These are phyloP conservation scores for Globisporangium camurandrum DNA, from an alignment of 352 stramenopile species.

Conservation along the genomic window DNA sequence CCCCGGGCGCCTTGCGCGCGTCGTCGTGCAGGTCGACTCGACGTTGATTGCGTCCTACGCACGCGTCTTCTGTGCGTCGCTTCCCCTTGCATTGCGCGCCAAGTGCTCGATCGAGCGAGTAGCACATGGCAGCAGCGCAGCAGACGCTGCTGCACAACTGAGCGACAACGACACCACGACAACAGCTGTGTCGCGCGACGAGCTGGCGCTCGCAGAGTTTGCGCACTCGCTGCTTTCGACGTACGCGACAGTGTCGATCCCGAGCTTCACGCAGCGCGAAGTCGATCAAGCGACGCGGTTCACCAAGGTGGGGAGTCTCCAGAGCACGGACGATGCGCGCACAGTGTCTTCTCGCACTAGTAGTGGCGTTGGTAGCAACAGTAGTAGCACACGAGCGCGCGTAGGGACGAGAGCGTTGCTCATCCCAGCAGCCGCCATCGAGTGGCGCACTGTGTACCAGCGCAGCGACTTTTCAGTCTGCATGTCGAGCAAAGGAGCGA, in stretches of 20 bases:
- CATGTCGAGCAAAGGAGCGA: constrained; percentile 7
- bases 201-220: constrained; percentile 21
- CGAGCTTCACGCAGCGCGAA: constrained; percentile 24
- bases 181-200: constrained; percentile 11
- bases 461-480: constrained; percentile 5
- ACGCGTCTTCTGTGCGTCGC: constrained; percentile 7
- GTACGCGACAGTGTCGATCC: constrained; percentile 21
- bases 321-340: constrained; percentile 1
- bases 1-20: constrained; percentile 14
- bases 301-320: constrained; percentile 18
- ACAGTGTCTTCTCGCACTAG: background rate
- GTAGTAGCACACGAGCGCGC: background rate
- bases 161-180: background rate
- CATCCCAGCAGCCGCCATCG: constrained; percentile 6
- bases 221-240: constrained; percentile 19
- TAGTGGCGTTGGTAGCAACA: background rate
- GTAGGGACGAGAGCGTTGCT: constrained; percentile 11
- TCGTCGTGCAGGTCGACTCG: constrained; percentile 15
- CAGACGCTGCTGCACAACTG: background rate
- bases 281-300: constrained; percentile 24
- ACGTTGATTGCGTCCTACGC: constrained; percentile 5
- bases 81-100: constrained; percentile 10
- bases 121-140: no score
- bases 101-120: constrained; percentile 3
- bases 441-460: constrained; percentile 11